Evolutionary conservation across 306 rosid species (phyloP), one percentile per base, ranked within the genome.

Genomic region (Pachyrhizus erosus): DNA sequence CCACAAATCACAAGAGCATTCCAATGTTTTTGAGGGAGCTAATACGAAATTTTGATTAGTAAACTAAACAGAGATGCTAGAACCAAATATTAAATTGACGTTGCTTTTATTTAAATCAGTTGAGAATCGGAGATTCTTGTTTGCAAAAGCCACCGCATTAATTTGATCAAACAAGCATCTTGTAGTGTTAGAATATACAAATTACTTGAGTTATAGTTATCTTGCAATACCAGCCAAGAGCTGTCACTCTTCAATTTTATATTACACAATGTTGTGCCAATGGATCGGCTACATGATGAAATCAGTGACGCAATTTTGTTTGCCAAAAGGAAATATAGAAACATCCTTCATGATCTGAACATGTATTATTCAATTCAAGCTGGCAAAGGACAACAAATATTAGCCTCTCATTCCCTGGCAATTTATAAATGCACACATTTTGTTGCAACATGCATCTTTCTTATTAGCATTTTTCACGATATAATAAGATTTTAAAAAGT

Each of bases 201-300:
- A 49, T 69, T 58, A 75, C 48, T 67, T 66, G 73, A 60, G 86
- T 79, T 81, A 51, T 69, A 82, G 80, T 52, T 78, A 74, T 79
- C 88, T 82, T 87, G 65, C 64, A 82, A 73, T 79, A 75, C 55
- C 82, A 75, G 67, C 80, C 24, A 75, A 79, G 57, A 70, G 86
- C 85, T 88, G 87, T 85, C 84, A 85, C 75, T 78, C 43, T 69
- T 76, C 45, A 75, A 72, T 80, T 83, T 75, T 76, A 76, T 87
- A 37, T 45, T 61, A 46, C 37, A 55, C 37, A 55, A 43, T 75
- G 37, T 45, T 46, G 51, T 51, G 67, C 72, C 60, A 75, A 57
- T 24, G 33, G 61, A 73, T 81, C 7, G 2, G 37, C 79, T 27
- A 65, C 71, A 1, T 82, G 83, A 79, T 60, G 68, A 73, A 77